Conservation (phyloP, 2,329 filamentous ascomycete species). For the Hyphodiscus sp. region DNA sequence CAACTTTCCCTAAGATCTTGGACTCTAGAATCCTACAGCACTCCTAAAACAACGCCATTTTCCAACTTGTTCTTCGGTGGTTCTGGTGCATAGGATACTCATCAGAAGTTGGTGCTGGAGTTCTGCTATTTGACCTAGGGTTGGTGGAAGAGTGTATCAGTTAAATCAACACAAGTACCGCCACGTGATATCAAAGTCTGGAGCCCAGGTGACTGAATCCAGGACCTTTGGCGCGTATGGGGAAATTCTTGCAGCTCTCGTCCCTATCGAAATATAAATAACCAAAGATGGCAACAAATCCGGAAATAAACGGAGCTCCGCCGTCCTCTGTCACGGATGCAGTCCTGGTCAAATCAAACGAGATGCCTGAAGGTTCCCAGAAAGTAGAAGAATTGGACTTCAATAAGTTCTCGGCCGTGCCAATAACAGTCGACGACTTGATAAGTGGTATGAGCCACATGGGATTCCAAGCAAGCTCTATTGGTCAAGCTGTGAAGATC, state of each 20-base stretch:
- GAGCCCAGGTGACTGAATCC: neutral
- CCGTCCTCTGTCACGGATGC: conserved; percentile 65
- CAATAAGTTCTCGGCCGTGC: conserved; percentile 67
- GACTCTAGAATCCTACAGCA: neutral
- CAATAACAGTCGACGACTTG: conserved; percentile 81
- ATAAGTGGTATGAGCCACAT: conserved; percentile 76
- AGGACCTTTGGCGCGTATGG: neutral
- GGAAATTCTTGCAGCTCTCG: neutral
- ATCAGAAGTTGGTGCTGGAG: neutral
- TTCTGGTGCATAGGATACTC: neutral
- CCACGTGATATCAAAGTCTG: neutral
- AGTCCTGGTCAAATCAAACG: conserved; percentile 77
- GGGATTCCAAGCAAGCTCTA: conserved; percentile 76
- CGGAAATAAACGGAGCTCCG: conserved; percentile 29
- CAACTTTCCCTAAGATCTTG: too few relatives aligned
- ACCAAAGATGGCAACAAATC: conserved; percentile 4
- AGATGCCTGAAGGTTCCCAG: conserved; percentile 70
- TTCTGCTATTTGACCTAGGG: neutral
- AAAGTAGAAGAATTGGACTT: conserved; percentile 91
- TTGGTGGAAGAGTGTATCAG: neutral
- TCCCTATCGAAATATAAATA: neutral
- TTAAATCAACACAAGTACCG: neutral
- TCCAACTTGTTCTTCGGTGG: neutral
- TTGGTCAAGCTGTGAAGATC: conserved; percentile 82
- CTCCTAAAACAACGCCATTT: neutral